Percentiles rank a stretch among this genome's conserved stretches.
phyloP scores from a whole-genome alignment of 345 rosid species.

The Ceriops tagal region DNA sequence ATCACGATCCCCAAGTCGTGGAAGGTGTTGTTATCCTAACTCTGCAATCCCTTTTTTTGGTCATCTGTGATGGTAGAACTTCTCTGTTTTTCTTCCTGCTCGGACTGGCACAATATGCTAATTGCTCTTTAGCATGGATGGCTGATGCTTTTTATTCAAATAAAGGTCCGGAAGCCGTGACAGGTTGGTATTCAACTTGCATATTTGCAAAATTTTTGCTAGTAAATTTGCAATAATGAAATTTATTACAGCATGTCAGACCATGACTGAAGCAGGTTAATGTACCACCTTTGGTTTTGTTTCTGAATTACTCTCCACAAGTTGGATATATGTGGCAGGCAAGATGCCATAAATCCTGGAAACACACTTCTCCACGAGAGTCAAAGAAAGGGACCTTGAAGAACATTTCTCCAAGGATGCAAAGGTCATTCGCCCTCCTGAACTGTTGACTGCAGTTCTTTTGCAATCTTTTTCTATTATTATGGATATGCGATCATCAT shows the following conservation, averaged over 20 bases:
- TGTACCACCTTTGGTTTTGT: neutral
- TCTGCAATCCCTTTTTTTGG: neutral
- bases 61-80: too few relatives aligned
- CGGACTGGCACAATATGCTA: neutral
- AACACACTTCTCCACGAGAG: constrained; percentile 90
- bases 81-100: constrained; percentile 7
- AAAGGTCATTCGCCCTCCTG: constrained; percentile 44
- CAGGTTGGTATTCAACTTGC: constrained; percentile 43
- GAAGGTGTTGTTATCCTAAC: constrained; percentile 52
- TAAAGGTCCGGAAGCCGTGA: constrained; percentile 77
- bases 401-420: constrained; percentile 97
- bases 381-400: constrained; percentile 80
- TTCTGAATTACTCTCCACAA: neutral
- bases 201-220: neutral
- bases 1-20: constrained; percentile 66
- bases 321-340: constrained; percentile 33
- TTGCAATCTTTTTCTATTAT: neutral
- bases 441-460: neutral
- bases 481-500: too few relatives aligned
- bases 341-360: constrained; percentile 55
- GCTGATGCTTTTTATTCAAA: constrained; percentile 29
- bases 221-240: too few relatives aligned
- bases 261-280: neutral
- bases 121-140: constrained; percentile 18
- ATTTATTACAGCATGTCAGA: too few relatives aligned